phyloP scores from a whole-genome alignment of 2,329 filamentous ascomycete genomes.

The Xylaria sp. region DNA sequence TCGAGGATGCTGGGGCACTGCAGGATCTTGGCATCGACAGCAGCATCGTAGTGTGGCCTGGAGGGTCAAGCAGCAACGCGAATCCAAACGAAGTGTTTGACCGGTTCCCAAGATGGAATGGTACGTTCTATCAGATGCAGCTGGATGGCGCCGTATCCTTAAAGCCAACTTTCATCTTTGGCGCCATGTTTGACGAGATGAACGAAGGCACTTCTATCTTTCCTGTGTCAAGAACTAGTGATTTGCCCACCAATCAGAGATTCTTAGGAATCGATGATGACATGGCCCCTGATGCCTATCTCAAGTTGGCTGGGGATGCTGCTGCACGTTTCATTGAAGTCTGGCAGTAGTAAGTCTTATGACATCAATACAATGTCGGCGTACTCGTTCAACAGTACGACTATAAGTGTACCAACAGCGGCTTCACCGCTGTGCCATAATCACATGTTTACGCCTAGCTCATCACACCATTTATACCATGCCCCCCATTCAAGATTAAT shows the following conservation, averaged over 20 bases:
- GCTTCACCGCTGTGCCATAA: background rate
- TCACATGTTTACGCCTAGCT: slow-evolving; percentile 6
- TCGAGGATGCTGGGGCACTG: slow-evolving; percentile 41
- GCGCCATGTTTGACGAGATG: slow-evolving; percentile 46
- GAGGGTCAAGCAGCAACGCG: slow-evolving; percentile 41
- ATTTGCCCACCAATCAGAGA: slow-evolving; percentile 43
- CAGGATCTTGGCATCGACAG: slow-evolving; percentile 42
- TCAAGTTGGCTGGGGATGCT: slow-evolving; percentile 40
- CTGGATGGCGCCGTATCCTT: slow-evolving; percentile 42
- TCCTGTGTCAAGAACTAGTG: slow-evolving; percentile 38
- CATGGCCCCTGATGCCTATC: slow-evolving; percentile 42
- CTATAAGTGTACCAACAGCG: background rate
- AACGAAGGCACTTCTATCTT: slow-evolving; percentile 46
- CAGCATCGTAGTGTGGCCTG: slow-evolving; percentile 46
- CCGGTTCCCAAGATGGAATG: slow-evolving; percentile 43
- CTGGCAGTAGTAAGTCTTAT: slow-evolving; percentile 29
- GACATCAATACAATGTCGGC: slow-evolving; percentile 2
- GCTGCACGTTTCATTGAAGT: slow-evolving; percentile 30
- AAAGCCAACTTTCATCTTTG: slow-evolving; percentile 45
- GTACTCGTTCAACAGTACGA: background rate
- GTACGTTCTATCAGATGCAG: slow-evolving; percentile 46
- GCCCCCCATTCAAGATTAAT: background rate
- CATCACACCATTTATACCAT: background rate
- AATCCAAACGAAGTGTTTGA: slow-evolving; percentile 41
- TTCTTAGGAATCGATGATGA: slow-evolving; percentile 44